Percentiles rank a stretch among this genome's conserved stretches.
phyloP scores from a whole-genome alignment of 495 filamentous ascomycete genomes.

The Trichoderma reesei region DNA sequence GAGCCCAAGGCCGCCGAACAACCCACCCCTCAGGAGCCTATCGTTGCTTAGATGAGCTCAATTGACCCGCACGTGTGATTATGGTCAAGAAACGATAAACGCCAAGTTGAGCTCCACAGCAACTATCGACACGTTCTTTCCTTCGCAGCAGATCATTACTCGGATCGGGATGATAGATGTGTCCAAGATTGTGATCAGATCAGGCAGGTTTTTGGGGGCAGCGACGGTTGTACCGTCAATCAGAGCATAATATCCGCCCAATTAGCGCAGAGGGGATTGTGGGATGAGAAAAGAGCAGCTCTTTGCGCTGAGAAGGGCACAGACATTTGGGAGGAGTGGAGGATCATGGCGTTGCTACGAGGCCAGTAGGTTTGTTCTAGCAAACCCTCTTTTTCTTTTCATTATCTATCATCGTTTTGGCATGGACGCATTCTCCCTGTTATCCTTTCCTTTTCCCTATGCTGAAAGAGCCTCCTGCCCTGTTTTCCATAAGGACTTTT shows the following conservation, averaged over 20 bases:
- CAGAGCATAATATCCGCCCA: neutral
- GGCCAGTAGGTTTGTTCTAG: neutral
- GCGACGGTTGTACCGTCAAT: neutral
- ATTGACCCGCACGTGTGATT: neutral
- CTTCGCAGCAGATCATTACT: neutral
- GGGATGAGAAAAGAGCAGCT: neutral
- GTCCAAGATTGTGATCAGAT: neutral
- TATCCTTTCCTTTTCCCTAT: neutral
- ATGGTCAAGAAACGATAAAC: neutral
- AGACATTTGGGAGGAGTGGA: neutral
- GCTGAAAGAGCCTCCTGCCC: neutral
- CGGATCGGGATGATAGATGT: neutral
- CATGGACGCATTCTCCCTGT: neutral
- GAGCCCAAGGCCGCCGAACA: conserved; percentile 8
- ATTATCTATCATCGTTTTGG: neutral
- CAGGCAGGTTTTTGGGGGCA: neutral
- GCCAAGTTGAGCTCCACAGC: neutral
- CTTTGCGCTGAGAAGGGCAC: neutral
- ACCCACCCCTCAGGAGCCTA: neutral
- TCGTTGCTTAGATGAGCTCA: neutral
- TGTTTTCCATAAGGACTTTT: neutral
- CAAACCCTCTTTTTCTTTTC: neutral
- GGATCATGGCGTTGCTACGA: neutral
- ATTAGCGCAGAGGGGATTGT: neutral
- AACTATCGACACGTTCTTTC: neutral